phyloP scores from a whole-genome alignment of 371 early-diverging fungal species.

The Zopfochytrium polystomum region DNA sequence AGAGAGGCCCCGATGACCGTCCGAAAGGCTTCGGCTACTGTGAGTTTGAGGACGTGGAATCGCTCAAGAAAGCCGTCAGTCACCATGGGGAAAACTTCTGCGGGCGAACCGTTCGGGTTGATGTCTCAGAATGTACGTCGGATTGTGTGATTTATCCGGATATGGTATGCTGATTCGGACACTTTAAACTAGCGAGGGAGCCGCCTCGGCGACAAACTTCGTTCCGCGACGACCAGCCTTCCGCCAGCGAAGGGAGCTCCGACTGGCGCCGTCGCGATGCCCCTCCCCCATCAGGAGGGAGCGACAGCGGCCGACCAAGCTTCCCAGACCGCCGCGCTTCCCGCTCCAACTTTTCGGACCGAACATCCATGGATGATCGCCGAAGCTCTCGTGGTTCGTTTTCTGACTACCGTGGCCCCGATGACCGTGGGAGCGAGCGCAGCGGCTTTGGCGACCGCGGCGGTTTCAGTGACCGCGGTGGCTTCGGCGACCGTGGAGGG shows the following conservation, averaged over 20 bases:
- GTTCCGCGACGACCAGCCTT: not conserved
- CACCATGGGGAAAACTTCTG: constrained; percentile 60
- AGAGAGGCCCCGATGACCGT: constrained; percentile 68
- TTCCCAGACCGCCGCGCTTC: constrained; percentile 7
- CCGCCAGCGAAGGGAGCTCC: constrained; percentile 8
- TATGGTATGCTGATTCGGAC: constrained; percentile 12
- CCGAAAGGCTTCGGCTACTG: constrained; percentile 92
- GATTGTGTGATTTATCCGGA: constrained; percentile 1
- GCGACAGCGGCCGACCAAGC: constrained; percentile 1
- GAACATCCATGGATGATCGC: too few relatives aligned
- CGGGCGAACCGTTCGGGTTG: constrained; percentile 74
- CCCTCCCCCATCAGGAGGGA: constrained; percentile 11
- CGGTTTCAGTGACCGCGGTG: constrained; percentile 44
- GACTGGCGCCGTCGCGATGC: constrained; percentile 7
- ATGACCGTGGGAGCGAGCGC: constrained; percentile 23
- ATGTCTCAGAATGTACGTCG: constrained; percentile 70
- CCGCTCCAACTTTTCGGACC: constrained; percentile 8
- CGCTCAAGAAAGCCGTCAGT: constrained; percentile 74
- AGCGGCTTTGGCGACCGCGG: constrained; percentile 41
- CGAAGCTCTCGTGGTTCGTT: too few relatives aligned
- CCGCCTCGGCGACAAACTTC: not conserved
- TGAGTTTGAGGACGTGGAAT: constrained; percentile 82
- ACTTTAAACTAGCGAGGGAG: constrained; percentile 36
- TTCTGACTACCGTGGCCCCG: constrained; percentile 30
- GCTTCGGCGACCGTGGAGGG: constrained; percentile 38